A percentile compares a stretch with the other conserved stretches of the same genome.
phyloP scores from a whole-genome alignment of 1,284 basidiomycete species.

The Termitomyces sp. region DNA sequence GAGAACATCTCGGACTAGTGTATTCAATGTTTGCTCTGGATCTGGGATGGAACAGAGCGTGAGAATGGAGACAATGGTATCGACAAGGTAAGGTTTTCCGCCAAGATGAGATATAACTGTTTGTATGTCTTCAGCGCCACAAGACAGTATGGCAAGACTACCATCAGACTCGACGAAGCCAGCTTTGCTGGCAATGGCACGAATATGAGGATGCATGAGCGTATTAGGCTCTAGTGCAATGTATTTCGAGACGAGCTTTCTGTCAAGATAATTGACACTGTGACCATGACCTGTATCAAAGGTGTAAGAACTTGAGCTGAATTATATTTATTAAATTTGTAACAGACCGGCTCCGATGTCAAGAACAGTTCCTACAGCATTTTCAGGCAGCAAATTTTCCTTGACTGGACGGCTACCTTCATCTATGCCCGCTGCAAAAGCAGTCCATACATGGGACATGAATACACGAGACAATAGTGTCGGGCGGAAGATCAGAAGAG shows the following conservation, averaged over 20 bases:
- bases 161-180: slow-evolving; percentile 50
- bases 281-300: slow-evolving; percentile 51
- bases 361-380: slow-evolving; percentile 58
- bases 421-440: slow-evolving; percentile 48
- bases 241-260: slow-evolving; percentile 50
- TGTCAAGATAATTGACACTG: slow-evolving; percentile 53
- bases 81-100: slow-evolving; percentile 34
- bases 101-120: slow-evolving; percentile 40
- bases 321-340: too few species aligned
- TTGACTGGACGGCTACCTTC: slow-evolving; percentile 39
- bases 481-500: slow-evolving; percentile 44
- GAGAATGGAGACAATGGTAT: slow-evolving; percentile 56
- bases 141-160: slow-evolving; percentile 41
- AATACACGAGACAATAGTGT: slow-evolving; percentile 45
- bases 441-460: slow-evolving; percentile 55
- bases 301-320: neutral
- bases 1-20: slow-evolving; percentile 43
- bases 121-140: slow-evolving; percentile 51
- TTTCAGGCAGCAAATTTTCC: slow-evolving; percentile 40
- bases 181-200: slow-evolving; percentile 37
- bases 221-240: slow-evolving; percentile 65
- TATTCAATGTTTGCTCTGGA: slow-evolving; percentile 38
- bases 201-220: slow-evolving; percentile 55
- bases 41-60: slow-evolving; percentile 56
- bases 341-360: slow-evolving; percentile 63